A percentile compares a stretch with the other conserved stretches of the same genome.
Evolutionary conservation across 306 rosid genomes (phyloP).

Genomic region (Myrica gale): DNA sequence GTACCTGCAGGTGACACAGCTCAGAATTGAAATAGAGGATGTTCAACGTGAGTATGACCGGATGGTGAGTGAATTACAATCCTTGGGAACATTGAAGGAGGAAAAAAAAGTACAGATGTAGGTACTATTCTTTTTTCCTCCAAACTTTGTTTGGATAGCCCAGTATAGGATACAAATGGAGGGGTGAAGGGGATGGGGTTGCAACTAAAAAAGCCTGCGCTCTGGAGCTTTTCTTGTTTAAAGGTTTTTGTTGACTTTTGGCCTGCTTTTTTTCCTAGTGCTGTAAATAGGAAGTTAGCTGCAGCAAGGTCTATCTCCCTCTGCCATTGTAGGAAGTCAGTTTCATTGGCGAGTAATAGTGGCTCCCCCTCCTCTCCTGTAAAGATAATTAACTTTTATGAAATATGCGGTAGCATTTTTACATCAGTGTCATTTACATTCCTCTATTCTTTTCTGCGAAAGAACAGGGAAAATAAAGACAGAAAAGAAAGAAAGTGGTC

Average conservation of each 20-base stretch:
- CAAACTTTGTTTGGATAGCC: slow-evolving; percentile 1
- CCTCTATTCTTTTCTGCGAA: too few relatives aligned
- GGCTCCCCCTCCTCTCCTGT: too few relatives aligned
- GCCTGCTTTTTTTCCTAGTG: neutral
- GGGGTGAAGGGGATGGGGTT: neutral
- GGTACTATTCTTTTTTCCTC: neutral
- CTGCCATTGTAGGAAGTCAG: too few relatives aligned
- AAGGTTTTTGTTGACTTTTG: neutral
- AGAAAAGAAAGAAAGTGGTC: too few relatives aligned
- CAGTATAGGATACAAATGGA: neutral
- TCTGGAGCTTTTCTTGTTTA: neutral
- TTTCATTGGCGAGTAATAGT: too few relatives aligned
- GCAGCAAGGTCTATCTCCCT: neutral
- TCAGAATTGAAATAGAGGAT: slow-evolving; percentile 51
- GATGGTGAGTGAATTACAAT: slow-evolving; percentile 44
- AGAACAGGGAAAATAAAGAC: too few relatives aligned
- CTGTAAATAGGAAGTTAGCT: neutral
- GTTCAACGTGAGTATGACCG: slow-evolving; percentile 34
- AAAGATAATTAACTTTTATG: too few relatives aligned
- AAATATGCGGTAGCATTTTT: too few relatives aligned
- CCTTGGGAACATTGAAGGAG: slow-evolving; percentile 36
- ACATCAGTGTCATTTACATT: too few relatives aligned
- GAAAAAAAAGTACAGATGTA: slow-evolving; percentile 39
- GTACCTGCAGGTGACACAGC: slow-evolving; percentile 52
- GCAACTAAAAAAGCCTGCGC: neutral